Percentiles rank a stretch among this genome's conserved stretches.
Evolutionary conservation across 805 yeast genomes (phyloP).

Genomic region (Wickerhamiella azyma): DNA sequence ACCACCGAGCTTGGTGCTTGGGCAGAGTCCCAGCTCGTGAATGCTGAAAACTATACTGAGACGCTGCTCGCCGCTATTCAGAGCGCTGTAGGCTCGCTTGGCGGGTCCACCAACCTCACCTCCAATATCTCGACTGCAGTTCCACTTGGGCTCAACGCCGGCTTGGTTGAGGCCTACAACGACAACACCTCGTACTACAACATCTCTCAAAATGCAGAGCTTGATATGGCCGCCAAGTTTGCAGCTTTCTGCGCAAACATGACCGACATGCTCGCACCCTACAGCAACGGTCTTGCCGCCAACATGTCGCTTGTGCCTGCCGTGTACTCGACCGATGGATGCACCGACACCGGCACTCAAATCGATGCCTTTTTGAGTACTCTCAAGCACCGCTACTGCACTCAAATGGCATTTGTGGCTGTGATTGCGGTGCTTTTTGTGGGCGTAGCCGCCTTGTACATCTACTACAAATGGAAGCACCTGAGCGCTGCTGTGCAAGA

Average conservation of each 20-base stretch:
- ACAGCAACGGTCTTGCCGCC: slow-evolving; percentile 3
- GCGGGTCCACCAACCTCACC: background rate
- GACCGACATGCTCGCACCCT: background rate
- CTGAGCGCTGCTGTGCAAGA: background rate
- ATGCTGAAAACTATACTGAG: slow-evolving; percentile 6
- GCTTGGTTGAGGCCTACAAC: background rate
- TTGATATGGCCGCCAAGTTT: slow-evolving; percentile 3
- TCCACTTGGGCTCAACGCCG: background rate
- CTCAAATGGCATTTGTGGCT: slow-evolving; percentile 6
- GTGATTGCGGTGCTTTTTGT: slow-evolving; percentile 9
- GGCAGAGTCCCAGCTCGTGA: slow-evolving; percentile 4
- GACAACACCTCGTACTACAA: slow-evolving; percentile 4
- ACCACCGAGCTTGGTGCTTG: slow-evolving; percentile 9
- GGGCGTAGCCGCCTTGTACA: slow-evolving; percentile 7
- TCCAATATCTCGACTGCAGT: slow-evolving; percentile 1
- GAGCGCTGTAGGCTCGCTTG: slow-evolving; percentile 4
- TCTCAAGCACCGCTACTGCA: slow-evolving; percentile 6
- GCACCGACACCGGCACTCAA: background rate
- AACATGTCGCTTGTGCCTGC: slow-evolving; percentile 4
- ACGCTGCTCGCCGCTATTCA: slow-evolving; percentile 3
- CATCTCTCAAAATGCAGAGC: slow-evolving; percentile 8
- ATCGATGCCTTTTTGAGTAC: background rate
- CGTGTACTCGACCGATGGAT: background rate
- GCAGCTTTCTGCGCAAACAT: background rate
- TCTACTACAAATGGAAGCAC: slow-evolving; percentile 10